Conservation (phyloP, 352 stramenopile species). For the Globisporangium paroecandrum region DNA sequence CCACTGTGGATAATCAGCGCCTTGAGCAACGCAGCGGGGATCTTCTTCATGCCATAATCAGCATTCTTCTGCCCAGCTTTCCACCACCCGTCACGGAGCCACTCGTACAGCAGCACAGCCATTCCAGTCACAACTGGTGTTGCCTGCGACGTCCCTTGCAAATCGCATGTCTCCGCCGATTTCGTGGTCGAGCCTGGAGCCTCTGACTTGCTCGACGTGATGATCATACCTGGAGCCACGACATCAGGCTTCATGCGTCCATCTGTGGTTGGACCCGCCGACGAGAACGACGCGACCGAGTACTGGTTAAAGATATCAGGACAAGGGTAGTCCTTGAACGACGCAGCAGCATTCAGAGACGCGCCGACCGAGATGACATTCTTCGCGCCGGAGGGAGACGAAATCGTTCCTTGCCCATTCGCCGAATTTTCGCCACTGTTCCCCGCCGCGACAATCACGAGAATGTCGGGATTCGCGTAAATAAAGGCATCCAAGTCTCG, state of each 20-base stretch:
- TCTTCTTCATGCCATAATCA: slow-evolving; percentile 45
- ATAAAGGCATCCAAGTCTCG: slow-evolving; percentile 78
- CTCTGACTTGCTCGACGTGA: slow-evolving; percentile 72
- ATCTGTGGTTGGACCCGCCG: slow-evolving; percentile 74
- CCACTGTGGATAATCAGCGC: slow-evolving; percentile 81
- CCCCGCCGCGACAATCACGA: slow-evolving; percentile 85
- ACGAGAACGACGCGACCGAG: slow-evolving; percentile 84
- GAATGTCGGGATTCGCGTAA: slow-evolving; percentile 79
- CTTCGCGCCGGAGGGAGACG: slow-evolving; percentile 77
- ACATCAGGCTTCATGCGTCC: slow-evolving; percentile 86
- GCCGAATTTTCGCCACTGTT: slow-evolving; percentile 80
- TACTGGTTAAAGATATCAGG: slow-evolving; percentile 62
- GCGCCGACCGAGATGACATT: slow-evolving; percentile 83
- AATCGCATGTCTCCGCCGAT: slow-evolving; percentile 52
- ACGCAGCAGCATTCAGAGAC: slow-evolving; percentile 59
- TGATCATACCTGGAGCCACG: slow-evolving; percentile 76
- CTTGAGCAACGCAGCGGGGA: slow-evolving; percentile 75
- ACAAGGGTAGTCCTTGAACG: slow-evolving; percentile 49
- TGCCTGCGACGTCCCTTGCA: slow-evolving; percentile 77
- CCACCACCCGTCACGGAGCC: slow-evolving; percentile 80
- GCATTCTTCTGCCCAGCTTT: slow-evolving; percentile 54
- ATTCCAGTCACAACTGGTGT: slow-evolving; percentile 74
- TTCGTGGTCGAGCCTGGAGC: slow-evolving; percentile 49
- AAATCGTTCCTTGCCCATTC: slow-evolving; percentile 61
- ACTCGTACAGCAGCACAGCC: slow-evolving; percentile 72